phyloP scores from a whole-genome alignment of 1,284 basidiomycete species.

The Ceratobasidium sp. region DNA sequence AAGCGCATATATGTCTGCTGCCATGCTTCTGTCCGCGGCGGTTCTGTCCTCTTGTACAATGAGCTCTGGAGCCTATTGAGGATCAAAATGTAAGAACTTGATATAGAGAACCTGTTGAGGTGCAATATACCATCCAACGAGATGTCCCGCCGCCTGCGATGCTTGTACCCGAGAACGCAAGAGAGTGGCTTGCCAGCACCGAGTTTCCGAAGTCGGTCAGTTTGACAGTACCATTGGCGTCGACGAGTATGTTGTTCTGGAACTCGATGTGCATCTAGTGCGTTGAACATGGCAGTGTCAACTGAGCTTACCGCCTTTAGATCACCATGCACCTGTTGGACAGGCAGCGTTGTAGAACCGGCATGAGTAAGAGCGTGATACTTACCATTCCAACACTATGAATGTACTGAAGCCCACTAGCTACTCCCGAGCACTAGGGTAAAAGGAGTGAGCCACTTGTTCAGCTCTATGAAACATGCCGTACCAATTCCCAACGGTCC shows the following conservation, averaged over 20 bases:
- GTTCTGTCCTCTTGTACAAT: neutral
- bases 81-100: too few species aligned
- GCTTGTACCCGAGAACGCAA: neutral
- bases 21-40: neutral
- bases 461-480: neutral
- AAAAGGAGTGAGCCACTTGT: neutral
- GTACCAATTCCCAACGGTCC: neutral
- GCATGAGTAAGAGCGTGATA: neutral
- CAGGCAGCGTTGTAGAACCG: too few species aligned
- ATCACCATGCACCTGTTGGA: neutral
- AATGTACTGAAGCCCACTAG: neutral
- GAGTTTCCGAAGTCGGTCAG: neutral
- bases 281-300: neutral
- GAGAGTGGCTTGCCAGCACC: neutral
- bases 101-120: neutral
- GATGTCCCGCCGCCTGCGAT: neutral
- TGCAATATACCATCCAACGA: neutral
- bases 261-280: neutral
- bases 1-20: conserved; percentile 12
- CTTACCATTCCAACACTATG: conserved; percentile 11
- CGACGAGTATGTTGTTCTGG: neutral
- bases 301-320: neutral
- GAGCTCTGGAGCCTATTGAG: neutral
- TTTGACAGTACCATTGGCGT: neutral
- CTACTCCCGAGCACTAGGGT: neutral